Evolutionary conservation across 495 filamentous ascomycete genomes (phyloP).

Genomic region (Penicillium flavigenum): DNA sequence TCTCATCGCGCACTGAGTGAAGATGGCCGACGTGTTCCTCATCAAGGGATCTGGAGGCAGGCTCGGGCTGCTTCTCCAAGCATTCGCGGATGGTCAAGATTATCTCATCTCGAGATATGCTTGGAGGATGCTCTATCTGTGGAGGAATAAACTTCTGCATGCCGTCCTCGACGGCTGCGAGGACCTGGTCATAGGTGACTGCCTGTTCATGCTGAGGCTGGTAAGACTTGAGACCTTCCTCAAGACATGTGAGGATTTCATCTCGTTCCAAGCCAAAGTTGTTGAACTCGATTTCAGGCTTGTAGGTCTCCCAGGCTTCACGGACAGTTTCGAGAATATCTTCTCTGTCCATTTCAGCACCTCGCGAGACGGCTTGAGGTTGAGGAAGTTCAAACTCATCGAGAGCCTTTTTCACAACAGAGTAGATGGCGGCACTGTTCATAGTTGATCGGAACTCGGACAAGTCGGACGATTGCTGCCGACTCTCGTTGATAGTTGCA

Average conservation of each 20-base stretch:
- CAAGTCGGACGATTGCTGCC: constrained; percentile 60
- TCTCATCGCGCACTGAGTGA: constrained; percentile 31
- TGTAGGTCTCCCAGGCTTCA: constrained; percentile 87
- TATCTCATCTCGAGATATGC: constrained; percentile 57
- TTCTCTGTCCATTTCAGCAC: constrained; percentile 60
- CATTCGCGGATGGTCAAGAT: constrained; percentile 13
- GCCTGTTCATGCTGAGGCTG: constrained; percentile 56
- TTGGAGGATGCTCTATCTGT: constrained; percentile 61
- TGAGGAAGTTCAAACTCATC: constrained; percentile 56
- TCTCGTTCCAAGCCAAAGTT: constrained; percentile 86
- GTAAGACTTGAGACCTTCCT: constrained; percentile 78
- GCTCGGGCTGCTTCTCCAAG: constrained; percentile 12
- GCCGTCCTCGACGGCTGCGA: constrained; percentile 77
- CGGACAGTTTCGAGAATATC: constrained; percentile 81
- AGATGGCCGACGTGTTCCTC: constrained; percentile 25
- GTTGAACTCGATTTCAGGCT: constrained; percentile 85
- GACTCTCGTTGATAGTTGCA: constrained; percentile 68
- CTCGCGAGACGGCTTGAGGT: constrained; percentile 35
- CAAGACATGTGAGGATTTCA: constrained; percentile 79
- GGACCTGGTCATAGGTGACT: constrained; percentile 74
- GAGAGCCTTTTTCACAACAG: constrained; percentile 73
- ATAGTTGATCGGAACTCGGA: constrained; percentile 52
- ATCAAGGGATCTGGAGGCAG: constrained; percentile 18
- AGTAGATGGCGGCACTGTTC: constrained; percentile 77
- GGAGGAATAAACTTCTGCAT: constrained; percentile 75